Percentiles rank a stretch among this genome's conserved stretches.
Conservation (phyloP, 805 yeast genomes). For the Tetrapisispora taiwanensis region DNA sequence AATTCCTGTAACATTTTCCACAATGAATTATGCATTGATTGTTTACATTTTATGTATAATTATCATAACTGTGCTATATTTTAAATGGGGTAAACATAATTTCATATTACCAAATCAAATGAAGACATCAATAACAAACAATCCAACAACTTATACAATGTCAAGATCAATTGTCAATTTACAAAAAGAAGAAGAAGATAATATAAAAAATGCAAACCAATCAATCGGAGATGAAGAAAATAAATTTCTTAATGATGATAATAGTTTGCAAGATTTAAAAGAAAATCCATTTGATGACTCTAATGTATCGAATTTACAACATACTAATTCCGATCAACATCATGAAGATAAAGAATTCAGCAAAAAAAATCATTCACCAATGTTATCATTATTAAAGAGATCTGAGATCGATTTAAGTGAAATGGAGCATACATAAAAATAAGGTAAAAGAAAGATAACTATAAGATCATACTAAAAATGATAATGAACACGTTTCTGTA, state of each 20-base stretch:
- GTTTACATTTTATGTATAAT: constrained; percentile 45
- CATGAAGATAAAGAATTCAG: not conserved
- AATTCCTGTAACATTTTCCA: constrained; percentile 36
- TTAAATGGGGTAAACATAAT: constrained; percentile 48
- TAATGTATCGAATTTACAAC: not conserved
- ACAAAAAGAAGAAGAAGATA: not conserved
- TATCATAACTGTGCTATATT: constrained; percentile 40
- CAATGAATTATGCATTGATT: constrained; percentile 47
- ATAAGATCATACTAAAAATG: not conserved
- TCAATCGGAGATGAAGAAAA: not conserved
- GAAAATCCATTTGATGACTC: constrained; percentile 2
- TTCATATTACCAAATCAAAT: constrained; percentile 53
- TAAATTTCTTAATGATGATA: not conserved
- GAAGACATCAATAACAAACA: constrained; percentile 4
- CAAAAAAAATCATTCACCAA: not conserved
- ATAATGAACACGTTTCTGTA: too few species aligned
- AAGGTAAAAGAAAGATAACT: not conserved
- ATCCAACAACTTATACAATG: not conserved
- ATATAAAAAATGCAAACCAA: not conserved
- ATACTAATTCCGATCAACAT: not conserved
- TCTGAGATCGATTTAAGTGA: not conserved
- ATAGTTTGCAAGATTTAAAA: not conserved
- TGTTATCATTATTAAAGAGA: not conserved
- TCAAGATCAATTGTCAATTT: not conserved
- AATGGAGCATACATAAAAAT: not conserved